Evolutionary conservation across 495 filamentous ascomycete species (phyloP), one percentile per base, ranked within the genome.

Genomic region (Echria macrotheca): DNA sequence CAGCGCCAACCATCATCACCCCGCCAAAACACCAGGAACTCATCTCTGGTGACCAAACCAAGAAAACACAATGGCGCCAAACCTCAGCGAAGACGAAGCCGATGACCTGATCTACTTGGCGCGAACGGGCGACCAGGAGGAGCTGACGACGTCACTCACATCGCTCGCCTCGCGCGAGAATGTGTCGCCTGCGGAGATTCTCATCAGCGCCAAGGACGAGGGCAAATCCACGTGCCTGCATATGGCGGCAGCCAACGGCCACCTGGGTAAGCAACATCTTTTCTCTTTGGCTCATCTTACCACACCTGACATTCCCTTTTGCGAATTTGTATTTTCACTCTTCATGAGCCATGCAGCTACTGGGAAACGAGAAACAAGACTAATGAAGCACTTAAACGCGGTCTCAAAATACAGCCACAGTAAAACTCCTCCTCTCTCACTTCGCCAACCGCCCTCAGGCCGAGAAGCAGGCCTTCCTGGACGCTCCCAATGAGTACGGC

Each of bases 161-260:
- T 71, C 70, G 21, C 67, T 91, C 11, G 69, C 77, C 33, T 63
- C 69, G 21, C 74, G 82, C 47, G 76, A 85, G 54, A 61, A 62
- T 52, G 64, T 68, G 39, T 56, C 77, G 10, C 65, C 73, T 3
- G 64, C 73, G 15, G 70, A 79, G 24, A 73, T 95, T 44, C 61
- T 96, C 21, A 55, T 70, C 24, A 76, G 77, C 24, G 82, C 84
- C 9, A 77, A 78, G 47, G 89, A 95, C 55, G 74, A 81, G 19
- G 72, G 80, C 23, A 84, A 80, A 47, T 82, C 83, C 19, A 94
- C 88, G 25, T 74, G 85, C 14, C 68, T 96, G 58, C 91, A 97
- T 69, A 95, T 89, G 77, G 87, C 89, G 1, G 80, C 86, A 28
- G 91, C 86, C 8, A 97, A 97, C 69, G 91, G 91, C 24, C 86